phyloP scores from a whole-genome alignment of 305 asterid species.

The Fraxinus sp. region DNA sequence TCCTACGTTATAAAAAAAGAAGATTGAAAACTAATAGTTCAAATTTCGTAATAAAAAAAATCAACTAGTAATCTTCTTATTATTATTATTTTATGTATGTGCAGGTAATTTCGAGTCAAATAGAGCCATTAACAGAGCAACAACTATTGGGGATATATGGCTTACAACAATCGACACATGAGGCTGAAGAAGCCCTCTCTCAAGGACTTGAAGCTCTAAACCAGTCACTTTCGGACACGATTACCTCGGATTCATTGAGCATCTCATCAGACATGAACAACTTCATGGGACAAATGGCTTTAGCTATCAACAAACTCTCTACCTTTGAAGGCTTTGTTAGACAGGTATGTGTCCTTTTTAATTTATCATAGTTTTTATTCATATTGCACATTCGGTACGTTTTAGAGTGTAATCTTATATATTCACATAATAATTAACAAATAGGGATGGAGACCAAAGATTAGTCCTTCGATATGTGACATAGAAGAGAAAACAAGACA shows the following conservation, averaged over 20 bases:
- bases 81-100: too few species aligned
- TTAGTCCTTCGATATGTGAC: not conserved
- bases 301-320: slow-evolving; percentile 61
- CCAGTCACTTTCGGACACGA: slow-evolving; percentile 51
- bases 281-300: slow-evolving; percentile 64
- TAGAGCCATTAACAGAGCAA: slow-evolving; percentile 66
- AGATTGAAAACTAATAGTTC: not conserved
- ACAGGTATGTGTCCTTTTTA: slow-evolving; percentile 45
- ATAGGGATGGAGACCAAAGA: not conserved
- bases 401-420: not conserved
- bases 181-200: slow-evolving; percentile 68
- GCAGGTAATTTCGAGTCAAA: slow-evolving; percentile 44
- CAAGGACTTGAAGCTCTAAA: slow-evolving; percentile 59
- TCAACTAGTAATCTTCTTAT: not conserved
- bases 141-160: slow-evolving; percentile 57
- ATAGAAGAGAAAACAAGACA: not conserved
- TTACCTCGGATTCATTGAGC: slow-evolving; percentile 46
- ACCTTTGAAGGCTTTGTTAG: slow-evolving; percentile 52
- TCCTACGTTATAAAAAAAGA: too few species aligned
- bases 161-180: slow-evolving; percentile 58
- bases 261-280: slow-evolving; percentile 41
- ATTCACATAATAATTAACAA: not conserved
- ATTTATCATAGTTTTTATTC: not conserved
- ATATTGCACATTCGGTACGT: not conserved
- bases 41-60: not conserved